Base-by-base conservation (phyloP, 2,329 filamentous ascomycete genomes). In the Fusarium camptoceras region DNA sequence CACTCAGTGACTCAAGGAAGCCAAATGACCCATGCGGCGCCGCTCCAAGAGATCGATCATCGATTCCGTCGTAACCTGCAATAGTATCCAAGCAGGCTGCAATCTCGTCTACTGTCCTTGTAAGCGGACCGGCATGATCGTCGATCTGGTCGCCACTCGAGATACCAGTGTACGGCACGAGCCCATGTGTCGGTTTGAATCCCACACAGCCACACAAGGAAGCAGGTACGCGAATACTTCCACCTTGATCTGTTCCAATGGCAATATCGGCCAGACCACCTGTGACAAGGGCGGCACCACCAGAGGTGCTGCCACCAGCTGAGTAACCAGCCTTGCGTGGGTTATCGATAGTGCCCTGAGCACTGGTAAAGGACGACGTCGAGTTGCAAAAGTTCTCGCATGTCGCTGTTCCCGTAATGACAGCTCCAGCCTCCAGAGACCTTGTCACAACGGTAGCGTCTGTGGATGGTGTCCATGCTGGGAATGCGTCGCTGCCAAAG, bases 301-400 rank as follows among this genome's bases (percentile, higher is more conserved):
- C 85, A 5, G 81, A 83, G 0, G 82, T 85, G 48, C 84, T 86
- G 3, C 85, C 85, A 4, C 85, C 84, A 11, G 82, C 78, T 2
- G 80, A 84, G 66, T 86, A 86, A 0, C 84, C 84, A 50, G 76
- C 73, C 1, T 68, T 71, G 30, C 79, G 78, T 0, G 85, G 84
- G 46, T 85, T 86, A 14, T 86, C 78, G 8, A 87, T 79, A 1
- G 76, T 75, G 1, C 85, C 84, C 18, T 82, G 82, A 8, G 82
- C 82, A 37, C 80, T 82, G 0, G 82, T 85, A 63, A 82, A 85
- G 0, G 83, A 84, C 0, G 81, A 80, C 2, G 84, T 83, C 0
- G 82, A 83, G 62, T 83, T 82, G 66, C 84, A 87, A 49, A 84
- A 83, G 68, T 86, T 86, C 64, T 88, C 87, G 60, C 86, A 88